A percentile compares a stretch with the other conserved stretches of the same genome.
Evolutionary conservation across 192 early-diverging fungal genomes (phyloP).

Genomic region (Backusella tuberculispora): DNA sequence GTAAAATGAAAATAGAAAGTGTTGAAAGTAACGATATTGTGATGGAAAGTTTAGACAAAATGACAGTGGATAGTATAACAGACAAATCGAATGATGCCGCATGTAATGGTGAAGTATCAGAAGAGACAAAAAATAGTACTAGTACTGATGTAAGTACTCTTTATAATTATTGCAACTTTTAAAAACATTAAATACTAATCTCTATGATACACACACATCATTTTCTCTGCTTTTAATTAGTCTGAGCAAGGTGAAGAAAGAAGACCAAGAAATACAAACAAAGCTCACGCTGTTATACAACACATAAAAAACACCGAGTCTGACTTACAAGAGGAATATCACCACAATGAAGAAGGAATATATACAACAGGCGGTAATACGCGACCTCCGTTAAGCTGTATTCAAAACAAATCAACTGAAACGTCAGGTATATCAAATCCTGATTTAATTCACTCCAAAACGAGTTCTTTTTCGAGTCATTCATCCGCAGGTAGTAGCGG

Average conservation of each 20-base stretch:
- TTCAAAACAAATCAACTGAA: background rate
- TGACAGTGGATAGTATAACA: background rate
- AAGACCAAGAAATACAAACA: background rate
- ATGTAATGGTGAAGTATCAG: background rate
- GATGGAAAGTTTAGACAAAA: slow-evolving; percentile 7
- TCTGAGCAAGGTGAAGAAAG: background rate
- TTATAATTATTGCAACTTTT: background rate
- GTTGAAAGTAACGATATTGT: background rate
- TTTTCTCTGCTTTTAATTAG: background rate
- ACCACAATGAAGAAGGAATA: background rate
- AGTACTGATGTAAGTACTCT: background rate
- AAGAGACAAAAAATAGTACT: background rate
- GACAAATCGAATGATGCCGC: background rate
- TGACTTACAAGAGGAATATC: background rate
- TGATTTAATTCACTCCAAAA: background rate
- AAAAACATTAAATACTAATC: background rate
- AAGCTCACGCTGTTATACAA: background rate
- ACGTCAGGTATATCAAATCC: background rate
- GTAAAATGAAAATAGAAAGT: background rate
- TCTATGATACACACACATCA: background rate
- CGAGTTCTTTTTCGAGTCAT: slow-evolving; percentile 1
- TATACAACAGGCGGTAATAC: background rate
- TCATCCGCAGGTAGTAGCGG: slow-evolving; percentile 13
- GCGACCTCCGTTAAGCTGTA: background rate
- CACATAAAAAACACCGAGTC: background rate